Conservation (phyloP, 2,329 filamentous ascomycete genomes). For the Lachnellula willkommii region DNA sequence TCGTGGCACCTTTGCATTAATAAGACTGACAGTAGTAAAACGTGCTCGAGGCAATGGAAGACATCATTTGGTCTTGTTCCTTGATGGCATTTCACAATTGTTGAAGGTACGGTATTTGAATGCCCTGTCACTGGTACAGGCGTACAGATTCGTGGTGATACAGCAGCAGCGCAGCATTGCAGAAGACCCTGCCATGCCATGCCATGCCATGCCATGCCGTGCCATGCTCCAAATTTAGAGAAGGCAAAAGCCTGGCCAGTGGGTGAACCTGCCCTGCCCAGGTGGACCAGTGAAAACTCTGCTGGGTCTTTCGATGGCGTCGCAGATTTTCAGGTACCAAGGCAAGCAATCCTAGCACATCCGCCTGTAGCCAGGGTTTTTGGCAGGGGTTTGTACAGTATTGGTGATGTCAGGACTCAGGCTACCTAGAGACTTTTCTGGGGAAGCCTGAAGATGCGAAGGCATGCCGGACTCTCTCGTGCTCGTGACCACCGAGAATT, state of each 20-base stretch:
- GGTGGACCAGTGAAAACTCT: constrained; percentile 15
- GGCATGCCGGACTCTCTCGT: no score
- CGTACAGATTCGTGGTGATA: background rate
- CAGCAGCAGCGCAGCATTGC: background rate
- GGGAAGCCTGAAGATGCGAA: background rate
- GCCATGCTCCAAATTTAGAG: background rate
- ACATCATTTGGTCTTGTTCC: constrained; percentile 11
- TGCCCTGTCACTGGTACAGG: background rate
- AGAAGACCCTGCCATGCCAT: background rate
- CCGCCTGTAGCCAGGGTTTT: constrained; percentile 2
- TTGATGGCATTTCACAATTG: background rate
- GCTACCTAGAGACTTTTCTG: constrained; percentile 7
- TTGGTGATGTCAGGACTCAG: constrained; percentile 7
- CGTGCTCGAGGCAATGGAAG: constrained; percentile 19
- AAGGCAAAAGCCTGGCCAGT: background rate
- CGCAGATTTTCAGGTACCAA: constrained; percentile 16
- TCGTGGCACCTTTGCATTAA: background rate
- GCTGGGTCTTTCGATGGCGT: constrained; percentile 1
- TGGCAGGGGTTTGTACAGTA: background rate
- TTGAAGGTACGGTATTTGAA: background rate
- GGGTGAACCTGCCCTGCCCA: background rate
- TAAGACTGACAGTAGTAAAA: constrained; percentile 9
- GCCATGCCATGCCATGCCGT: background rate
- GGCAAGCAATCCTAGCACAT: background rate
- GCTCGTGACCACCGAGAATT: no score